phyloP scores from a whole-genome alignment of 345 rosid species.

The Hirschfeldia incana region DNA sequence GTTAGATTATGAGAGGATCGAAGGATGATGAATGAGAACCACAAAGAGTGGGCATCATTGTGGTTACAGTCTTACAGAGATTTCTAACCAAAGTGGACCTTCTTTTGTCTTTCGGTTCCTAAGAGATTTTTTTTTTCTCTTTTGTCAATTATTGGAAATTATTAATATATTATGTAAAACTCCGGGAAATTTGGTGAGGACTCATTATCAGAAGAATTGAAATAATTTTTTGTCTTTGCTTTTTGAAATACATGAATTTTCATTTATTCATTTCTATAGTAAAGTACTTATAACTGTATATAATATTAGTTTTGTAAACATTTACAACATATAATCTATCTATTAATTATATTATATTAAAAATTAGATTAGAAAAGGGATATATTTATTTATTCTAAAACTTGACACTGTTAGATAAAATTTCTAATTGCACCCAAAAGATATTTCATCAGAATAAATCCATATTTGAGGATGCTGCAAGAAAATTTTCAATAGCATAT shows the following conservation, averaged over 20 bases:
- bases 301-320: background rate
- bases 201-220: constrained; percentile 7
- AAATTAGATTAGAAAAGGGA: too few species aligned
- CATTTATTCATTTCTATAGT: background rate
- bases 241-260: background rate
- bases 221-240: background rate
- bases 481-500: too few species aligned
- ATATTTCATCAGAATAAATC: background rate
- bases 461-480: too few species aligned
- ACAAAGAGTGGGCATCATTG: constrained; percentile 36
- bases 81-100: constrained; percentile 41
- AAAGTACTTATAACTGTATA: background rate
- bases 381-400: too few species aligned
- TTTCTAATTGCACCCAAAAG: background rate
- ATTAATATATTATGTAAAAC: background rate
- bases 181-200: background rate
- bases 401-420: too few species aligned
- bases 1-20: constrained; percentile 25
- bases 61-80: constrained; percentile 36
- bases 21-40: constrained; percentile 25
- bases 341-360: too few species aligned
- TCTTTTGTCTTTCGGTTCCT: constrained; percentile 30
- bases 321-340: background rate
- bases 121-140: background rate
- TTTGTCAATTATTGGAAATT: constrained; percentile 5